Percentiles rank a stretch among this genome's conserved stretches.
These are phyloP conservation scores for Termitomyces titanicus DNA, from an alignment of 768 basidiomycete genomes.

Conservation along the genomic window DNA sequence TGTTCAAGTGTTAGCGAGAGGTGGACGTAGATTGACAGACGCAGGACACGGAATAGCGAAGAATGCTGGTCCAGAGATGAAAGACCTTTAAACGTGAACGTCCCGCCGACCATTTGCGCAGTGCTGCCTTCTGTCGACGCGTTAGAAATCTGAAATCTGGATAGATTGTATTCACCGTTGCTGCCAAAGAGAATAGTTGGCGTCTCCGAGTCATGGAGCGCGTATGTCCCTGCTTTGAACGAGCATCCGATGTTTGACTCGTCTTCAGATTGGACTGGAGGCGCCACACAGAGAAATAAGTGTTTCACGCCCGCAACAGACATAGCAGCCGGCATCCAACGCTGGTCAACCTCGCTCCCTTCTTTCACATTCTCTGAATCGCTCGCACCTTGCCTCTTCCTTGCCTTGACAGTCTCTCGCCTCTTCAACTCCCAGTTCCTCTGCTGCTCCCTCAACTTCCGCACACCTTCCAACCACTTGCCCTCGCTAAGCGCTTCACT, in stretches of 20 bases:
- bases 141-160: background rate
- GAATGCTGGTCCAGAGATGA: constrained; percentile 38
- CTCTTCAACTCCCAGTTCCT: constrained; percentile 11
- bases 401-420: no score
- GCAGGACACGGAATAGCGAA: constrained; percentile 44
- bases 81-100: constrained; percentile 51
- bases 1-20: constrained; percentile 62
- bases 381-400: no score
- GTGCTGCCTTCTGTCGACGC: constrained; percentile 16
- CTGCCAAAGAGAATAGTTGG: constrained; percentile 11
- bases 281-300: constrained; percentile 49
- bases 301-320: constrained; percentile 32
- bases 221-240: constrained; percentile 39
- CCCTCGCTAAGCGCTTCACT: constrained; percentile 34
- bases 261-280: constrained; percentile 34
- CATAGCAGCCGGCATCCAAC: no score
- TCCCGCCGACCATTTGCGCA: constrained; percentile 53
- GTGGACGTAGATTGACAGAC: constrained; percentile 49
- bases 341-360: constrained; percentile 10
- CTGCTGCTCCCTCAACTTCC: constrained; percentile 25
- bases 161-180: background rate
- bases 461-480: constrained; percentile 46
- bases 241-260: constrained; percentile 39
- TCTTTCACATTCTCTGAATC: constrained; percentile 33
- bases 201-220: constrained; percentile 28